Percentiles rank a stretch among this genome's conserved stretches.
Conservation (phyloP, 164 flowering plant genomes). For the Vitis rupestris region DNA sequence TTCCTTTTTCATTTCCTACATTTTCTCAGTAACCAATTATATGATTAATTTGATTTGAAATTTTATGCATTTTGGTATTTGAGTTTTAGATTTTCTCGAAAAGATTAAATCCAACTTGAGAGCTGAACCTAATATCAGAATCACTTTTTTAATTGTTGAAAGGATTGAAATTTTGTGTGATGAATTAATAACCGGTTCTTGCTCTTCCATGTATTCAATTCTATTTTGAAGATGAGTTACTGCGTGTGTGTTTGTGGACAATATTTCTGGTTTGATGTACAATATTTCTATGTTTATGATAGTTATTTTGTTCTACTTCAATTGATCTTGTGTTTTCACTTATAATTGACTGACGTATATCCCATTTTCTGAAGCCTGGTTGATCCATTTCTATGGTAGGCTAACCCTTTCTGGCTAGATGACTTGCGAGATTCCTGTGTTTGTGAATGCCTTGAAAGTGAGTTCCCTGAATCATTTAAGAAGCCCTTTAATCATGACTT, state of each 20-base stretch:
- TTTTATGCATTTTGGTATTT: too few species aligned
- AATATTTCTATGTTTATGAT: too few species aligned
- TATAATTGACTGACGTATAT: neutral
- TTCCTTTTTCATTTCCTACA: neutral
- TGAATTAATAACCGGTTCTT: neutral
- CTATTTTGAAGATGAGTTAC: neutral
- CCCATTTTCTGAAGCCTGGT: slow-evolving; percentile 3
- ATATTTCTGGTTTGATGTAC: too few species aligned
- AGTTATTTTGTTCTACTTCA: neutral
- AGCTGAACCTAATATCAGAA: too few species aligned
- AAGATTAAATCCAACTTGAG: too few species aligned
- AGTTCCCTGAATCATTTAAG: slow-evolving; percentile 87
- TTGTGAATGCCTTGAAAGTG: slow-evolving; percentile 94
- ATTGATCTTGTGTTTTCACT: neutral
- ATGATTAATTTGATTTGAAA: too few species aligned
- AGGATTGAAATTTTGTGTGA: too few species aligned
- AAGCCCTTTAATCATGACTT: slow-evolving; percentile 44
- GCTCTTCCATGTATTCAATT: neutral
- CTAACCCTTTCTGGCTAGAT: slow-evolving; percentile 97
- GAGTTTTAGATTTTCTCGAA: too few species aligned
- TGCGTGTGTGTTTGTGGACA: too few species aligned
- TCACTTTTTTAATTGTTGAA: too few species aligned
- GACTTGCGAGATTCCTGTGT: slow-evolving; percentile 97
- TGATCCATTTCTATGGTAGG: slow-evolving; percentile 34
- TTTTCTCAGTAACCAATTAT: neutral